These are phyloP conservation scores for Rhodotorula sp. DNA, from an alignment of 1,284 basidiomycete genomes.

Conservation along the genomic window DNA sequence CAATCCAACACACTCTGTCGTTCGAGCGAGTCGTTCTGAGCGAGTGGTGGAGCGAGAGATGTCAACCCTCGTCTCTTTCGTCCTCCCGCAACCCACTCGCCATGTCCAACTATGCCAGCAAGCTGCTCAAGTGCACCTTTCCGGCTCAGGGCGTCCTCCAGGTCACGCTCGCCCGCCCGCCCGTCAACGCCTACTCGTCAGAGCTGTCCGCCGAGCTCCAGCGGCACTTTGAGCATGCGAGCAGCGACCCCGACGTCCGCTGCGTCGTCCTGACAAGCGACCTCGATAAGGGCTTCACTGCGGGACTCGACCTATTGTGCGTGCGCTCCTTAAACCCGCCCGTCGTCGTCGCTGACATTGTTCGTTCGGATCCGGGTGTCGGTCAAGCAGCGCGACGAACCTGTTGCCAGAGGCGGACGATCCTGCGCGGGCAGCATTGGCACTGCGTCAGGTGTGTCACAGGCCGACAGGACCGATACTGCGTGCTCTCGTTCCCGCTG, in stretches of 20 bases:
- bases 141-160: conserved; percentile 36
- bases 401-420: too few relatives aligned
- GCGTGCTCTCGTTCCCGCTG: not conserved
- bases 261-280: conserved; percentile 70
- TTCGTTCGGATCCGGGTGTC: too few relatives aligned
- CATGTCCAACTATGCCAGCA: not conserved
- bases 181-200: conserved; percentile 72
- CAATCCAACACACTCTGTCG: too few relatives aligned
- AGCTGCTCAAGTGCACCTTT: conserved; percentile 21
- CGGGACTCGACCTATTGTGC: conserved; percentile 70
- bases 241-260: conserved; percentile 60
- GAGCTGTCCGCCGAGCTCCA: conserved; percentile 67
- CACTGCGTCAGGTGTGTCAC: too few relatives aligned
- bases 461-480: too few relatives aligned
- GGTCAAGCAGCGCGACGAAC: too few relatives aligned
- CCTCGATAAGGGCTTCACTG: conserved; percentile 70
- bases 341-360: not conserved
- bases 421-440: too few relatives aligned
- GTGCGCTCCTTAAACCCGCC: not conserved
- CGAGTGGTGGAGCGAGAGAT: too few relatives aligned
- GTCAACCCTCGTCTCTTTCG: not conserved
- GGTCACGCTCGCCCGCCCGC: conserved; percentile 48
- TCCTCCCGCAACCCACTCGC: not conserved
- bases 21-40: too few relatives aligned
- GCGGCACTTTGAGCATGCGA: conserved; percentile 58